Evolutionary conservation across 2,329 filamentous ascomycete species (phyloP), one percentile per base, ranked within the genome.

Genomic region (Hypoxylon sp.): DNA sequence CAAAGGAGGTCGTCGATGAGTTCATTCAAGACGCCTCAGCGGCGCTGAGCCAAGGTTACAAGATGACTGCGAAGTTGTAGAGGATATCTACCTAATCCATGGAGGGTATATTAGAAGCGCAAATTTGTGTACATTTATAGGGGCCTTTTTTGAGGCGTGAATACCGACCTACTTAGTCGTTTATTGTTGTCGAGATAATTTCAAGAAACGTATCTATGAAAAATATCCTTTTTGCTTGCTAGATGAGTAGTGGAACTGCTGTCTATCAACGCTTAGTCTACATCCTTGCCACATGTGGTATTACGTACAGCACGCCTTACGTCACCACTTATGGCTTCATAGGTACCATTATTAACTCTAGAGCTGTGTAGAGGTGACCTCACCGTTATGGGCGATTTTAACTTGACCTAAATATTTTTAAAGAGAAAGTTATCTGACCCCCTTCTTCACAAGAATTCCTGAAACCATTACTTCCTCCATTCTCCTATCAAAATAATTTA

Each of bases 1-100:
- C 96, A 69, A 97, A 94, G 88, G 92, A 82, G 17, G 95, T 99
- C 69, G 91, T 99, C 42, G 96, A 99, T 78, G 96, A 99, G 85
- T 92, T 99, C 75, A 92, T 99, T 71, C 82, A 84, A 58, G 94
- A 97, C 78, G 96, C 94, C 44, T 90, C 93, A 65, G 85, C 85
- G 69, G 88, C 87, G 80, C 80, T 97, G 74, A 85, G 90, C 79
- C 88, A 86, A 77, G 92, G 92, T 71, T 88, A 88, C 81, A 87
- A 88, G 78, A 82, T 89, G 83, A 85, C 92, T 77, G 84, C 91
- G 57, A 94, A 93, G 85, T 81, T 94, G 82, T 94, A 90, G 81
- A 61, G 19, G 17, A 35, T 3, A 19, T 13, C 35, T 46, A 37
- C 13, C 35, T 22, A 22, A 42, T 5, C 2, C n/a, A 29, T n/a